Percentiles rank a stretch among this genome's conserved stretches.
These are phyloP conservation scores for Phytophthora kernoviae DNA, from an alignment of 352 stramenopile genomes.

Conservation along the genomic window DNA sequence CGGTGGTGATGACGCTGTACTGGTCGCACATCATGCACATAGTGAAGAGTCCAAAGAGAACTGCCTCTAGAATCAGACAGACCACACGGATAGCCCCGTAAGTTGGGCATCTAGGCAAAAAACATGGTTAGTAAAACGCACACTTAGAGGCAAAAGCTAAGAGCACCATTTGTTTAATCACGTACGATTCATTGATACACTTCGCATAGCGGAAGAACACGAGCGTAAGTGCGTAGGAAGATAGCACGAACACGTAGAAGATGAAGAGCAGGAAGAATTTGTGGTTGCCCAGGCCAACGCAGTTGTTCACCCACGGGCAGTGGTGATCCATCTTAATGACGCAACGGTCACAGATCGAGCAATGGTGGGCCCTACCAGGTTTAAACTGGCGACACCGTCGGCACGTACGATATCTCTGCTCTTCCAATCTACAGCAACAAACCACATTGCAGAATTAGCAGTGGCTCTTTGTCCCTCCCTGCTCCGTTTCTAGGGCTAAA, in stretches of 20 bases:
- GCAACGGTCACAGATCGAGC: conserved; percentile 95
- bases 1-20: conserved; percentile 95
- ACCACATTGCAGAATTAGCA: conserved; percentile 9
- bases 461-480: background rate
- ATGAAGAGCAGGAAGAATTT: conserved; percentile 95
- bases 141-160: background rate
- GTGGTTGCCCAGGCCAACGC: conserved; percentile 98
- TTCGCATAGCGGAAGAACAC: conserved; percentile 90
- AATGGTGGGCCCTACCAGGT: conserved; percentile 95
- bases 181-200: conserved; percentile 86
- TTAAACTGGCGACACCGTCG: conserved; percentile 96
- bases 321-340: conserved; percentile 99
- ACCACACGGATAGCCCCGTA: conserved; percentile 81
- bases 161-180: background rate
- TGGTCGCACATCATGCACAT: conserved; percentile 99
- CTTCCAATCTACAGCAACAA: conserved; percentile 57
- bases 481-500: background rate
- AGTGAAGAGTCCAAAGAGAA: conserved; percentile 99
- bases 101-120: conserved; percentile 60
- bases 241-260: conserved; percentile 95
- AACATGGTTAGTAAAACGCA: conserved; percentile 1
- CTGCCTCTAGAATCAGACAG: conserved; percentile 84
- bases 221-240: conserved; percentile 93
- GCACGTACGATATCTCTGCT: conserved; percentile 86
- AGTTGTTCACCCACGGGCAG: conserved; percentile 99